phyloP scores from a whole-genome alignment of 2,329 filamentous ascomycete genomes.

The Alternaria atra region DNA sequence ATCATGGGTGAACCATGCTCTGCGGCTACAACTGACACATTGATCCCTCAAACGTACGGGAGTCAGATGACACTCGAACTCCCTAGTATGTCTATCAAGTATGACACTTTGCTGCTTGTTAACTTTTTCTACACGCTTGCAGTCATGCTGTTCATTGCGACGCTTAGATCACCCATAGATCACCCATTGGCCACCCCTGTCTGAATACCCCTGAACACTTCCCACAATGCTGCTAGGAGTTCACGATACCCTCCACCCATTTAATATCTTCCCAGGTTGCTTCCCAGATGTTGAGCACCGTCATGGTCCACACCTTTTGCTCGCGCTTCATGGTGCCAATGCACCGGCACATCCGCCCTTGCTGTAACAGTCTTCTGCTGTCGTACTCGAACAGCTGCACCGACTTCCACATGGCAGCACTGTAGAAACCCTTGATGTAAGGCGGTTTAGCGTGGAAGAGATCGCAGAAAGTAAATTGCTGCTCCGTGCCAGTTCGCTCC shows the following conservation, averaged over 20 bases:
- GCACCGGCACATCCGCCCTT: constrained; percentile 57
- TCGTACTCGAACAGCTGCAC: constrained; percentile 58
- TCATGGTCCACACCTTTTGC: constrained; percentile 54
- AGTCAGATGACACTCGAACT: background rate
- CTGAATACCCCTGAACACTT: background rate
- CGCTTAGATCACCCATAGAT: constrained; percentile 14
- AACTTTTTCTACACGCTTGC: background rate
- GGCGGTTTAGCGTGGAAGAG: constrained; percentile 68
- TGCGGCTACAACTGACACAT: background rate
- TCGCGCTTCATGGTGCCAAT: constrained; percentile 60
- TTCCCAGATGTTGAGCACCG: constrained; percentile 62
- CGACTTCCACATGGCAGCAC: constrained; percentile 56
- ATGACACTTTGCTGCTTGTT: too few species aligned
- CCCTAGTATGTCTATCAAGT: background rate
- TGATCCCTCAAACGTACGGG: background rate
- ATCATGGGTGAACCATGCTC: constrained; percentile 5
- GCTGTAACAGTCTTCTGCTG: constrained; percentile 55
- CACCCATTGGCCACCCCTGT: constrained; percentile 2
- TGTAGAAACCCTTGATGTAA: constrained; percentile 59
- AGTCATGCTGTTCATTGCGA: constrained; percentile 4
- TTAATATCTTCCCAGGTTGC: constrained; percentile 64
- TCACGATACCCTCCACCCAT: constrained; percentile 58
- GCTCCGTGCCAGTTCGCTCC: constrained; percentile 62
- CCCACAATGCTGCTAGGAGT: constrained; percentile 19
- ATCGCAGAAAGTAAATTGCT: constrained; percentile 72